phyloP scores from a whole-genome alignment of 495 filamentous ascomycete species.

The Cudoniella acicularis region DNA sequence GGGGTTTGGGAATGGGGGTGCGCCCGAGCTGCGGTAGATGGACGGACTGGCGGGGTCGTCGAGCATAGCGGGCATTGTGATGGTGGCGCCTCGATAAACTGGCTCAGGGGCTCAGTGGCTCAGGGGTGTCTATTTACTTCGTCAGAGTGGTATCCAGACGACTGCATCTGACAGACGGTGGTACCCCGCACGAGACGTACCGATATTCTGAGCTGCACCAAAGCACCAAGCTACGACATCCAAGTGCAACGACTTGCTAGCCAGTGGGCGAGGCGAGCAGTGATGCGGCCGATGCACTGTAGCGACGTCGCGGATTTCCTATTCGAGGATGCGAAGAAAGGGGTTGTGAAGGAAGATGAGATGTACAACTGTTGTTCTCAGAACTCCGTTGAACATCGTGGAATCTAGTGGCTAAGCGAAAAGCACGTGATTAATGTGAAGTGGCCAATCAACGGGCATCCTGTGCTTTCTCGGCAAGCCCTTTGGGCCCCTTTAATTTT shows the following conservation, averaged over 20 bases:
- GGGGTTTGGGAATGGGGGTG: constrained; percentile 60
- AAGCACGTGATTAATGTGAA: too few species aligned
- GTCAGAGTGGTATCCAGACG: background rate
- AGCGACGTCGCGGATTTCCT: background rate
- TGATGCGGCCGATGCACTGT: too few species aligned
- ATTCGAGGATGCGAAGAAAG: background rate
- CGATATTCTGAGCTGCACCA: background rate
- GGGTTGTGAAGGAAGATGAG: background rate
- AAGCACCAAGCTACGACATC: background rate
- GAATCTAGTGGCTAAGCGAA: background rate
- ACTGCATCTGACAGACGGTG: background rate
- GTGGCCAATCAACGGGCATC: too few species aligned
- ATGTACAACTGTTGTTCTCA: constrained; percentile 4
- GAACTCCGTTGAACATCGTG: background rate
- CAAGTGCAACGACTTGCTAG: too few species aligned
- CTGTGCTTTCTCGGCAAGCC: too few species aligned
- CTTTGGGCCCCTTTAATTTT: too few species aligned
- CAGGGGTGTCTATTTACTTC: background rate
- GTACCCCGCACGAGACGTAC: background rate
- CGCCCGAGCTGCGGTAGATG: constrained; percentile 61
- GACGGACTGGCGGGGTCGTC: constrained; percentile 66
- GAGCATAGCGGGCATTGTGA: constrained; percentile 80
- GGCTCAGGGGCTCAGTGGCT: background rate
- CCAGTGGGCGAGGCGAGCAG: too few species aligned
- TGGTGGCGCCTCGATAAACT: background rate